phyloP scores from a whole-genome alignment of 805 yeast species.

The Pichia rugopelliculosa region DNA sequence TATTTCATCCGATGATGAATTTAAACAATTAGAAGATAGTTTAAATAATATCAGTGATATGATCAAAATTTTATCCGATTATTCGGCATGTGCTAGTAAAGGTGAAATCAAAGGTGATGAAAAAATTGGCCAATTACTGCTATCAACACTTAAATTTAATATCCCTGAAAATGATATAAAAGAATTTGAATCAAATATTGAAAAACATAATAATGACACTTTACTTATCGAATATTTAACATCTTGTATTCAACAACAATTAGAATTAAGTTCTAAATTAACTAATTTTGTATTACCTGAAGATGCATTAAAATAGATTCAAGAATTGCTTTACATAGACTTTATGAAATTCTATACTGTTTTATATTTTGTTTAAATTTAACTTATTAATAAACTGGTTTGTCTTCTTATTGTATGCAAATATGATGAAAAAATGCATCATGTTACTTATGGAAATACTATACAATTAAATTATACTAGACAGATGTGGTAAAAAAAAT shows the following conservation, averaged over 20 bases:
- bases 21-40: constrained; percentile 39
- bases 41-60: constrained; percentile 38
- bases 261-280: constrained; percentile 69
- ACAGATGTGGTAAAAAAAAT: background rate
- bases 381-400: background rate
- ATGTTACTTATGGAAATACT: background rate
- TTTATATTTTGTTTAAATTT: background rate
- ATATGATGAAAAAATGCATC: background rate
- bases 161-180: constrained; percentile 45
- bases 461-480: background rate
- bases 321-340: background rate
- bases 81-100: constrained; percentile 36
- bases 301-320: constrained; percentile 23
- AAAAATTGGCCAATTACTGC: constrained; percentile 59
- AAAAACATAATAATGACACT: constrained; percentile 70
- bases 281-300: constrained; percentile 42
- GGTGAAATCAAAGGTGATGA: constrained; percentile 43
- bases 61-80: constrained; percentile 42
- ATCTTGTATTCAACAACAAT: constrained; percentile 76
- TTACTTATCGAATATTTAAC: constrained; percentile 77
- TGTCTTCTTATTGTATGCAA: background rate
- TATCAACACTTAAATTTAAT: constrained; percentile 47
- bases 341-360: background rate
- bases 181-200: constrained; percentile 52
- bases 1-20: constrained; percentile 33